Percentiles rank a stretch among this genome's conserved stretches.
Evolutionary conservation across 2,329 filamentous ascomycete species (phyloP).

Genomic region (Cytospora mali): DNA sequence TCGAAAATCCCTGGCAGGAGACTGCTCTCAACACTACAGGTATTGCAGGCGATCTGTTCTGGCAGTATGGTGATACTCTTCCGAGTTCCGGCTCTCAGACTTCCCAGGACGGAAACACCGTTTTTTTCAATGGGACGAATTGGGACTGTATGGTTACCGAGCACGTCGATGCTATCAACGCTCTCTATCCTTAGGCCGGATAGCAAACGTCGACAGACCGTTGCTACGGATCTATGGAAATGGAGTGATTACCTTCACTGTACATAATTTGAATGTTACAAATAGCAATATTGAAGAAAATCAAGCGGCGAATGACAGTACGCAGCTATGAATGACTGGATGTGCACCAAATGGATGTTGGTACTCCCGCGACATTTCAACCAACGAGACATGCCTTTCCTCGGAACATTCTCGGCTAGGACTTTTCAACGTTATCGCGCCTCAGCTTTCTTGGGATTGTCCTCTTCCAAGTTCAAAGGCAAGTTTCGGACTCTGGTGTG

Average conservation of each 20-base stretch:
- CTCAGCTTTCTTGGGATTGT: too few species aligned
- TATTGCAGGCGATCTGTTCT: constrained; percentile 30
- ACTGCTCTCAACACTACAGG: constrained; percentile 27
- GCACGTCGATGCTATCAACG: constrained; percentile 28
- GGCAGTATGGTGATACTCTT: constrained; percentile 30
- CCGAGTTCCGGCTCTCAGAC: constrained; percentile 28
- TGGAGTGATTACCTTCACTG: neutral
- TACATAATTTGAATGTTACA: neutral
- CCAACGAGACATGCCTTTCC: too few species aligned
- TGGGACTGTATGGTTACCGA: constrained; percentile 30
- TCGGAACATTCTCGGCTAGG: too few species aligned
- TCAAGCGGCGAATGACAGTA: too few species aligned
- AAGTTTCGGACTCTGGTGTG: constrained; percentile 2
- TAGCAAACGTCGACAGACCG: neutral
- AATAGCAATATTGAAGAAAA: neutral
- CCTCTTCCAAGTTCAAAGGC: too few species aligned
- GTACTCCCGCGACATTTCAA: neutral
- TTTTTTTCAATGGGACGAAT: constrained; percentile 28
- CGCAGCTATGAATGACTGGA: too few species aligned
- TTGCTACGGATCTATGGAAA: too few species aligned
- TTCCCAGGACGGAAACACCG: constrained; percentile 29
- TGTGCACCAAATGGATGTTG: too few species aligned
- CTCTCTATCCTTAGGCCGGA: constrained; percentile 12
- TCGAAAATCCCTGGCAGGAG: constrained; percentile 31
- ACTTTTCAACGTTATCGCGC: too few species aligned